phyloP scores from a whole-genome alignment of 192 early-diverging fungal species.

The Coemansia sp. region DNA sequence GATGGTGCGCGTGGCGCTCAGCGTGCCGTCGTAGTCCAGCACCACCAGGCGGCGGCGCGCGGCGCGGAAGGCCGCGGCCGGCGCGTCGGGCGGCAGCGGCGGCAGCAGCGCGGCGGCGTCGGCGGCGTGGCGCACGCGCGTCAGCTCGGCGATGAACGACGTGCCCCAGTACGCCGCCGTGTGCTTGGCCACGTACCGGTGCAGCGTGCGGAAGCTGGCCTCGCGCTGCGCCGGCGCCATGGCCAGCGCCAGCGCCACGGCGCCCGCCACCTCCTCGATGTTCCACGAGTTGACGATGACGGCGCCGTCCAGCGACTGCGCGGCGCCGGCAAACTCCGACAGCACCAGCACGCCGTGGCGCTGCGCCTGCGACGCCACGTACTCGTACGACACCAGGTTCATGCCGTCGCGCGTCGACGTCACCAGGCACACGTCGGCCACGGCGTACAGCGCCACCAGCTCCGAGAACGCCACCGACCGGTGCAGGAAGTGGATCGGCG shows the following conservation, averaged over 20 bases:
- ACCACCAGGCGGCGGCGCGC: constrained; percentile 61
- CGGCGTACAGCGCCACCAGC: constrained; percentile 91
- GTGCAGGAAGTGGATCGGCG: constrained; percentile 98
- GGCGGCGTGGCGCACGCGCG: constrained; percentile 53
- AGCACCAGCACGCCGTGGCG: constrained; percentile 93
- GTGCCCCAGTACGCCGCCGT: constrained; percentile 97
- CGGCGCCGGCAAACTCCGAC: constrained; percentile 97
- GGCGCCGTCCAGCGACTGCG: constrained; percentile 94
- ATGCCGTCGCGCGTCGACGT: constrained; percentile 99
- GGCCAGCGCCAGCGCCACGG: constrained; percentile 84
- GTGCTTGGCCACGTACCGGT: constrained; percentile 92
- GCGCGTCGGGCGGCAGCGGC: constrained; percentile 13
- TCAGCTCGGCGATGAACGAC: constrained; percentile 88
- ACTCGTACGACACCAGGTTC: constrained; percentile 99
- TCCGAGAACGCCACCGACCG: constrained; percentile 93
- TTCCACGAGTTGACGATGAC: constrained; percentile 99
- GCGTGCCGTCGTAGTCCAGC: constrained; percentile 96
- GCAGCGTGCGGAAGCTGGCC: constrained; percentile 85
- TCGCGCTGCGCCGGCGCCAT: constrained; percentile 81
- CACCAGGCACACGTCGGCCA: constrained; percentile 93
- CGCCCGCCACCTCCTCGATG: constrained; percentile 88
- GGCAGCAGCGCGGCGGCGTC: constrained; percentile 49
- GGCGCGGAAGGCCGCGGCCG: neutral
- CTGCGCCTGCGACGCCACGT: constrained; percentile 87
- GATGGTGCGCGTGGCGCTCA: constrained; percentile 77